A percentile compares a stretch with the other conserved stretches of the same genome.
Evolutionary conservation across 257 asterid genomes (phyloP).

Genomic region (Voacanga thouarsii): DNA sequence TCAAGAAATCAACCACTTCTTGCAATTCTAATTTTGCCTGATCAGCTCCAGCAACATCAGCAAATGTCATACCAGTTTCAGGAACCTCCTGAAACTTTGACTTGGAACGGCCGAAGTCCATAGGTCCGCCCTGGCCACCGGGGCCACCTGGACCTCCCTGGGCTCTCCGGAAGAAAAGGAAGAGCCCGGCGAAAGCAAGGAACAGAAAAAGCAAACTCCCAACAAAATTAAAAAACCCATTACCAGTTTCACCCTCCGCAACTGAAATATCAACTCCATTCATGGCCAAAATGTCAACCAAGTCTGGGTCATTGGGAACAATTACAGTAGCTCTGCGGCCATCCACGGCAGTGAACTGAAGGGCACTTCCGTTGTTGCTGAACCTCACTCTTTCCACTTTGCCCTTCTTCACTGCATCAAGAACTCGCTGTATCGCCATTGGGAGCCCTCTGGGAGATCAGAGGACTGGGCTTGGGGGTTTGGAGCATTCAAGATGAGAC

Average conservation of each 20-base stretch:
- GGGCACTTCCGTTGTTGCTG: constrained; percentile 79
- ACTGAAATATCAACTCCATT: constrained; percentile 94
- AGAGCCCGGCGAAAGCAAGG: constrained; percentile 82
- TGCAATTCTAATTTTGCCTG: constrained; percentile 96
- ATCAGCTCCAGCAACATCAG: constrained; percentile 98
- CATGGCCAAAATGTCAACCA: constrained; percentile 90
- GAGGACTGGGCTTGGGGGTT: constrained; percentile 68
- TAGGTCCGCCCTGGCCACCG: constrained; percentile 95
- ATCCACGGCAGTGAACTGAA: constrained; percentile 89
- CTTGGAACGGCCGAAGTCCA: constrained; percentile 96
- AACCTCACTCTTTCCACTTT: constrained; percentile 93
- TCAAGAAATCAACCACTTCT: constrained; percentile 95
- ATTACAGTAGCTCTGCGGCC: constrained; percentile 80
- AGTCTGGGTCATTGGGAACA: constrained; percentile 94
- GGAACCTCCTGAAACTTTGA: constrained; percentile 98
- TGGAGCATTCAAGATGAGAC: constrained; percentile 70
- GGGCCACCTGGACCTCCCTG: constrained; percentile 99
- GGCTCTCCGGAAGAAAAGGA: constrained; percentile 69
- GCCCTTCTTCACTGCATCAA: constrained; percentile 93
- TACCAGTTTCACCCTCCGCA: constrained; percentile 87
- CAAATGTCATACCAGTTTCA: constrained; percentile 85
- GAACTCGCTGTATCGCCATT: constrained; percentile 95
- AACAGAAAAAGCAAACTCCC: constrained; percentile 76
- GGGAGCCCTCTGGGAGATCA: constrained; percentile 82
- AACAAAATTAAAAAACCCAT: constrained; percentile 71